Percentiles rank a stretch among this genome's conserved stretches.
phyloP scores from a whole-genome alignment of 2,329 filamentous ascomycete genomes.

The Neofusicoccum ribis region DNA sequence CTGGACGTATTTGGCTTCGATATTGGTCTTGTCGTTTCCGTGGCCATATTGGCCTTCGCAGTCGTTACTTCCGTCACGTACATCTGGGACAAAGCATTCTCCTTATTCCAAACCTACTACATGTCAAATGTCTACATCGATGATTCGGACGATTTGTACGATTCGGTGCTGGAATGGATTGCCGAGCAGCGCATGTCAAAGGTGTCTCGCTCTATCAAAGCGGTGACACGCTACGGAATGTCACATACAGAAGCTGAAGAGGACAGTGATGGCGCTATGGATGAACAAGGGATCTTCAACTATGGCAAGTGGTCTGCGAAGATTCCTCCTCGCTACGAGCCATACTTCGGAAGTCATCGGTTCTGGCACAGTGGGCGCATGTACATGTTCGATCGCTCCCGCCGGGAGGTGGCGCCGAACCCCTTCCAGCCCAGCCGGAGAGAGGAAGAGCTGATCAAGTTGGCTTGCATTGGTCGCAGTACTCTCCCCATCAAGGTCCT shows the following conservation, averaged over 20 bases:
- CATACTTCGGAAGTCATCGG: conserved; percentile 47
- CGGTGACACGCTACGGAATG: conserved; percentile 40
- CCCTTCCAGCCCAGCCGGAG: conserved; percentile 24
- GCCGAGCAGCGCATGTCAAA: conserved; percentile 42
- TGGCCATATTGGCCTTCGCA: conserved; percentile 45
- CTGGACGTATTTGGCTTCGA: conserved; percentile 48
- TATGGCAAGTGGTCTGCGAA: conserved; percentile 51
- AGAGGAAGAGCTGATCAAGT: conserved; percentile 44
- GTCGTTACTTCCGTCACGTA: conserved; percentile 40
- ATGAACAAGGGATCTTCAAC: conserved; percentile 48
- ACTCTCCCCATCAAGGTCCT: conserved; percentile 51
- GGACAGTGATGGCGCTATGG: conserved; percentile 37
- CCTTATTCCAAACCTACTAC: conserved; percentile 37
- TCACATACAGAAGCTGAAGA: conserved; percentile 35
- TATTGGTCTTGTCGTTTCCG: conserved; percentile 48
- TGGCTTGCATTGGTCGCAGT: conserved; percentile 50
- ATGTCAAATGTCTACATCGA: conserved; percentile 47
- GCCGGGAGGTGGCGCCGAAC: conserved; percentile 31
- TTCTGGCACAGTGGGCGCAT: conserved; percentile 45
- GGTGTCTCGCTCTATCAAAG: conserved; percentile 39
- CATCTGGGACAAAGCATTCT: conserved; percentile 33
- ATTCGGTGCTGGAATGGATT: conserved; percentile 46
- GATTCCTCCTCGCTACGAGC: conserved; percentile 51
- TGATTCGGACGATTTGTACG: conserved; percentile 46
- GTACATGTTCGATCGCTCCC: conserved; percentile 44